Conservation (phyloP, 108 stramenopile species). For the Craspedostauros australis region DNA sequence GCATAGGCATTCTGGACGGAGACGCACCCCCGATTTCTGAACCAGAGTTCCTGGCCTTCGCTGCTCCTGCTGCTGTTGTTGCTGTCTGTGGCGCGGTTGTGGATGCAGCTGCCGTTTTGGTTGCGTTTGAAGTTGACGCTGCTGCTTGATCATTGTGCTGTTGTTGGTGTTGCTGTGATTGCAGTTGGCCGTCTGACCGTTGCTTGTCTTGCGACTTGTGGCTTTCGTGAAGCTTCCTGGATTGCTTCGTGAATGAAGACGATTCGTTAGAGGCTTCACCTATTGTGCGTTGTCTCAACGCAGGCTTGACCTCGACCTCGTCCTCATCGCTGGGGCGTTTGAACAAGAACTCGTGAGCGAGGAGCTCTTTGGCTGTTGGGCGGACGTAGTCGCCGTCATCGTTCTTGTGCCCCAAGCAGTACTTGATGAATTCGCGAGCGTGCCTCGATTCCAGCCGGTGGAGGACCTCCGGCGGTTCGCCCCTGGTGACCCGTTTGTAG, state of each 20-base stretch:
- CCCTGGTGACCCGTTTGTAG: constrained; percentile 89
- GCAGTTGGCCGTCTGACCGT: not conserved
- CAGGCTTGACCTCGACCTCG: constrained; percentile 76
- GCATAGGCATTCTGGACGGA: constrained; percentile 4
- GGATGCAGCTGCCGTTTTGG: not conserved
- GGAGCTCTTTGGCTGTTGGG: constrained; percentile 64
- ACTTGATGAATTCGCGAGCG: constrained; percentile 82
- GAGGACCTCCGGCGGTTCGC: constrained; percentile 79
- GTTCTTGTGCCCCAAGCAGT: constrained; percentile 76
- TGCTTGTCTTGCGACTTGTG: not conserved
- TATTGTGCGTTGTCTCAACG: constrained; percentile 61
- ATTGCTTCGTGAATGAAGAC: not conserved
- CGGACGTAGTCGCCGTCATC: constrained; percentile 54
- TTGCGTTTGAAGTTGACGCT: not conserved
- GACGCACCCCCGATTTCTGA: constrained; percentile 1
- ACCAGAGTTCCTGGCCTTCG: not conserved
- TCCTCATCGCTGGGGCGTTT: constrained; percentile 74
- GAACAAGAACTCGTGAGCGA: constrained; percentile 71
- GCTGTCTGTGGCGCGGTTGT: not conserved
- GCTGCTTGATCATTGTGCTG: not conserved
- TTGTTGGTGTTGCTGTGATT: not conserved
- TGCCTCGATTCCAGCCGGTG: constrained; percentile 61
- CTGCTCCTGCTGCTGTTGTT: constrained; percentile 9
- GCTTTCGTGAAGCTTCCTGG: not conserved
- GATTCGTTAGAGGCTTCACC: constrained; percentile 19